Evolutionary conservation across 495 filamentous ascomycete genomes (phyloP).

Genomic region (Neurospora hispaniola): DNA sequence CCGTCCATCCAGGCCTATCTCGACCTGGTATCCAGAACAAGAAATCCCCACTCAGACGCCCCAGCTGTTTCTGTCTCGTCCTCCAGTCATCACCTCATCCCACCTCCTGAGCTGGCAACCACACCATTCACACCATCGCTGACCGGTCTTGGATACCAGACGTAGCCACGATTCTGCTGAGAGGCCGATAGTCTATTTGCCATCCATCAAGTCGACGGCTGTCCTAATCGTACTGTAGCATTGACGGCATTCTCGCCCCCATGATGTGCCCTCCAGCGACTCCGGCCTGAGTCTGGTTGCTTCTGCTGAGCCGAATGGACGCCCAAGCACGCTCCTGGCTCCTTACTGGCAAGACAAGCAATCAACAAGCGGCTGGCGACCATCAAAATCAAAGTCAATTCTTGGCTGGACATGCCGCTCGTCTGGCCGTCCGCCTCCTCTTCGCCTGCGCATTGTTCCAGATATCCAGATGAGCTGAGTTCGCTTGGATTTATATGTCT

Average conservation of each 20-base stretch:
- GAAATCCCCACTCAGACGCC: neutral
- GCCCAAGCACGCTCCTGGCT: neutral
- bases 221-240: neutral
- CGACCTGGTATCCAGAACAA: neutral
- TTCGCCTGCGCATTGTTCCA: neutral
- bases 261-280: neutral
- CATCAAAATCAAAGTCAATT: neutral
- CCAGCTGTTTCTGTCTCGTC: neutral
- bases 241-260: neutral
- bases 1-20: neutral
- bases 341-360: neutral
- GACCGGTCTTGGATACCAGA: neutral
- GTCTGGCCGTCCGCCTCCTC: neutral
- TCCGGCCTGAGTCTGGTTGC: neutral
- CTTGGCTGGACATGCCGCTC: neutral
- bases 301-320: neutral
- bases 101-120: neutral
- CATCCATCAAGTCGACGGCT: neutral
- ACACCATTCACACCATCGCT: neutral
- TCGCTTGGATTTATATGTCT: neutral
- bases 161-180: neutral
- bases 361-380: neutral
- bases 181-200: neutral
- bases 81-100: neutral
- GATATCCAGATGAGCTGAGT: neutral